phyloP scores from a whole-genome alignment of 164 flowering plant species.

The Magnolia changhungtana region DNA sequence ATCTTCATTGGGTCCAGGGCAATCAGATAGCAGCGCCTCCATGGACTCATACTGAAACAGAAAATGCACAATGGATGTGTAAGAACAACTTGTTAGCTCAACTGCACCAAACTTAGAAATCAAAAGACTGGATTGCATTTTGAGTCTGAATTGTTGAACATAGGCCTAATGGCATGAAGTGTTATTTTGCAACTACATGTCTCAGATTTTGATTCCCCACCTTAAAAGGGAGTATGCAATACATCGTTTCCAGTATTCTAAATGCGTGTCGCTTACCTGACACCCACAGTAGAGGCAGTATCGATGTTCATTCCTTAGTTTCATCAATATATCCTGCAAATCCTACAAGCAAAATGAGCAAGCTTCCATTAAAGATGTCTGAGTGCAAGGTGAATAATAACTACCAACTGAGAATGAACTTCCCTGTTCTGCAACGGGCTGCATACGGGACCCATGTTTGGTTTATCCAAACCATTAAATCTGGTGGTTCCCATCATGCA shows the following conservation, averaged over 20 bases:
- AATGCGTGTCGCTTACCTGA: slow-evolving; percentile 48
- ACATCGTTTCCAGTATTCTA: not conserved
- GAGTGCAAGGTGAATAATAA: not conserved
- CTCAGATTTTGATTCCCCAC: no score
- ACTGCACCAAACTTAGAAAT: not conserved
- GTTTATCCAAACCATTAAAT: no score
- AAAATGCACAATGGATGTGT: not conserved
- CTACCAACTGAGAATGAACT: no score
- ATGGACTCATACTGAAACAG: slow-evolving; percentile 70
- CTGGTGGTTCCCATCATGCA: no score
- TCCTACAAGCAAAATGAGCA: slow-evolving; percentile 51
- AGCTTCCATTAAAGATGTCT: not conserved
- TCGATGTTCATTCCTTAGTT: slow-evolving; percentile 66
- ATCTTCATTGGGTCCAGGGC: slow-evolving; percentile 84
- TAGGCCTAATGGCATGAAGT: not conserved
- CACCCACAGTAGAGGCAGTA: slow-evolving; percentile 97
- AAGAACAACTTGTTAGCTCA: not conserved
- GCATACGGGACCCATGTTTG: no score
- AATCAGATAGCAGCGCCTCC: slow-evolving; percentile 63
- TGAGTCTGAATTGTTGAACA: not conserved
- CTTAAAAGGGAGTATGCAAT: not conserved
- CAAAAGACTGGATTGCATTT: not conserved
- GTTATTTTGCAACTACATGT: no score
- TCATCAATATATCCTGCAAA: slow-evolving; percentile 61
- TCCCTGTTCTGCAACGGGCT: no score